Conservation (phyloP, 1,139 yeast genomes). For the Geotrichum histeridarum region DNA sequence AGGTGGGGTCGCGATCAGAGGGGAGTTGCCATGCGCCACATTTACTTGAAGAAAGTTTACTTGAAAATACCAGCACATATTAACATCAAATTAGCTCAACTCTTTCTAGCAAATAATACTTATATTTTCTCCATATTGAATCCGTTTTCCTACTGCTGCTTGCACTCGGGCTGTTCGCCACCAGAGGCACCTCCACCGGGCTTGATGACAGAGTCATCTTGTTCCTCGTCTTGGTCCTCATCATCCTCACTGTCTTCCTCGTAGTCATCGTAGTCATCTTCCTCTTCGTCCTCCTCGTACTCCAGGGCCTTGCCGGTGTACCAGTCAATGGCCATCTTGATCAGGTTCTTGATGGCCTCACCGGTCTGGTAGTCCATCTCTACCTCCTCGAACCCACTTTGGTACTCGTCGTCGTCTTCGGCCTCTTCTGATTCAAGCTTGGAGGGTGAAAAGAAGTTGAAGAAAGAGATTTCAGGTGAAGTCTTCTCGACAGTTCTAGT, state of each 20-base stretch:
- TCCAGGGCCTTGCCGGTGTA: slow-evolving; percentile 93
- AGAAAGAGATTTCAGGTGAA: slow-evolving; percentile 89
- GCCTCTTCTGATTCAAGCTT: slow-evolving; percentile 47
- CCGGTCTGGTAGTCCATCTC: slow-evolving; percentile 94
- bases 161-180: slow-evolving; percentile 14
- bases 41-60: slow-evolving; percentile 11
- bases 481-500: slow-evolving; percentile 93
- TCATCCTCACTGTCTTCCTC: slow-evolving; percentile 47
- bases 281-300: slow-evolving; percentile 47
- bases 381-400: slow-evolving; percentile 66
- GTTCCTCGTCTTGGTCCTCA: slow-evolving; percentile 47
- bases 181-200: slow-evolving; percentile 32
- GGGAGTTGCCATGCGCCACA: slow-evolving; percentile 28
- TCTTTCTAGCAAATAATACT: neutral
- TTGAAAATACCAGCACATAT: neutral
- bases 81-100: neutral
- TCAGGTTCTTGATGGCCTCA: slow-evolving; percentile 92
- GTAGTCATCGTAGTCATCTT: slow-evolving; percentile 56
- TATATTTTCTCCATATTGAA: neutral
- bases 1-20: slow-evolving; percentile 44
- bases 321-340: slow-evolving; percentile 97
- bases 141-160: slow-evolving; percentile 15
- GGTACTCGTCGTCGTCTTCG: slow-evolving; percentile 45
- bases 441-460: slow-evolving; percentile 91
- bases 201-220: slow-evolving; percentile 34